A percentile compares a stretch with the other conserved stretches of the same genome.
Conservation (phyloP, 352 stramenopile genomes). For the Globisporangium nodosum region DNA sequence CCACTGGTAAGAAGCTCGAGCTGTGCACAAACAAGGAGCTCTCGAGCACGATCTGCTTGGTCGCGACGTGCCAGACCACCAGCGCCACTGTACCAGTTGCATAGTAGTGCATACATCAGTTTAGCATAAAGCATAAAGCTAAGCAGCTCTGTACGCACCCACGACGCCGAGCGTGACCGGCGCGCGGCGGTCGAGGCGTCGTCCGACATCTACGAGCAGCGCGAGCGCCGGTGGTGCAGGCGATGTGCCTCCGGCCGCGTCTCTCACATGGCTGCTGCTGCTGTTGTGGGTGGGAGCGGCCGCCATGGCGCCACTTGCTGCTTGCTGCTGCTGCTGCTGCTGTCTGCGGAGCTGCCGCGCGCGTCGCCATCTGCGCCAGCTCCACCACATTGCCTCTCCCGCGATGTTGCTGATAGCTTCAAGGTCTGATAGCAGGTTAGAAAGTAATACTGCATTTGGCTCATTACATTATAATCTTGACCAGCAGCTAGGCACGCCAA, state of each 20-base stretch:
- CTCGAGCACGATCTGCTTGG: conserved; percentile 9
- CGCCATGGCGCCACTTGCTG: not conserved
- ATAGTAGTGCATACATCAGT: not conserved
- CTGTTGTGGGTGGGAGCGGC: not conserved
- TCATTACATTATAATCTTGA: not conserved
- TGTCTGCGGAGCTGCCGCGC: conserved; percentile 12
- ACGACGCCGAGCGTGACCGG: conserved; percentile 11
- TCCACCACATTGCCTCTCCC: not conserved
- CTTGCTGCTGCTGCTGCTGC: not conserved
- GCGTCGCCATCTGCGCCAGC: conserved; percentile 6
- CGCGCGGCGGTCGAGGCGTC: conserved; percentile 11
- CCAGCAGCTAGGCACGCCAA: not conserved
- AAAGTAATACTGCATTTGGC: too few relatives aligned
- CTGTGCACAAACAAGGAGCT: conserved; percentile 6
- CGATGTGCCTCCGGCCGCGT: not conserved
- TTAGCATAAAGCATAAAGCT: too few relatives aligned
- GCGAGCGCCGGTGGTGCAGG: conserved; percentile 5
- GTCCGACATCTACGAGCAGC: conserved; percentile 8
- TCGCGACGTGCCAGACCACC: conserved; percentile 8
- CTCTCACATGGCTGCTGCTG: too few relatives aligned
- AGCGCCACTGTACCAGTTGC: conserved; percentile 3
- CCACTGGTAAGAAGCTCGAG: not conserved
- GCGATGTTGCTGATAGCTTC: not conserved
- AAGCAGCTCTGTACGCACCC: not conserved
- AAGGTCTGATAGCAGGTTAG: too few relatives aligned